A percentile compares a stretch with the other conserved stretches of the same genome.
Conservation (phyloP, 768 basidiomycete species). For the Leccinum sublutescens region DNA sequence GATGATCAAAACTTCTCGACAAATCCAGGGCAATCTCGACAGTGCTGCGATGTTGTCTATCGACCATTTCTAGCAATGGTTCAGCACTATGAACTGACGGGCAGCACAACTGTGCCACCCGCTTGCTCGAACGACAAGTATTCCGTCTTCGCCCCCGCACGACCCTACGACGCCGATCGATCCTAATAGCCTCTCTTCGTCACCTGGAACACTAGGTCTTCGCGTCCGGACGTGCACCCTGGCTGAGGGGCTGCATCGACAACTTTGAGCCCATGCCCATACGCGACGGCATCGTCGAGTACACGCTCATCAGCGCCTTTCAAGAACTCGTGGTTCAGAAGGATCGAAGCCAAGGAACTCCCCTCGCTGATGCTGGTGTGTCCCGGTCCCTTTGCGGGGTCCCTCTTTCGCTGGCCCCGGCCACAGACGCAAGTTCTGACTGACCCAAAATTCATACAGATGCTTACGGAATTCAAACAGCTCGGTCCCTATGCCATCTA, state of each 20-base stretch:
- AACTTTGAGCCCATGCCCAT: constrained; percentile 80
- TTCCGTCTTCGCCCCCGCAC: constrained; percentile 49
- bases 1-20: constrained; percentile 54
- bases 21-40: constrained; percentile 63
- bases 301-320: constrained; percentile 85
- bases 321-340: constrained; percentile 81
- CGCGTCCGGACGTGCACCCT: constrained; percentile 56
- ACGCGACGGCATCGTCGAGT: constrained; percentile 77
- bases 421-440: no score
- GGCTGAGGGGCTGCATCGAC: constrained; percentile 92
- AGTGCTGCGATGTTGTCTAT: constrained; percentile 69
- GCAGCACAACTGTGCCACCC: constrained; percentile 50
- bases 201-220: constrained; percentile 84
- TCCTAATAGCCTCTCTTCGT: constrained; percentile 69
- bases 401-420: no score
- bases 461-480: no score
- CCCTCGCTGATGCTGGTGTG: constrained; percentile 90
- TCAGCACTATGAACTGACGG: constrained; percentile 73
- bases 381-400: no score
- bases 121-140: constrained; percentile 73
- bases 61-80: constrained; percentile 98
- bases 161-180: constrained; percentile 5
- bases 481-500: no score
- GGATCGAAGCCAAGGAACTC: constrained; percentile 76
- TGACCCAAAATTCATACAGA: no score